Conservation (phyloP, 2,329 filamentous ascomycete genomes). For the Orbilia ellipsospora region DNA sequence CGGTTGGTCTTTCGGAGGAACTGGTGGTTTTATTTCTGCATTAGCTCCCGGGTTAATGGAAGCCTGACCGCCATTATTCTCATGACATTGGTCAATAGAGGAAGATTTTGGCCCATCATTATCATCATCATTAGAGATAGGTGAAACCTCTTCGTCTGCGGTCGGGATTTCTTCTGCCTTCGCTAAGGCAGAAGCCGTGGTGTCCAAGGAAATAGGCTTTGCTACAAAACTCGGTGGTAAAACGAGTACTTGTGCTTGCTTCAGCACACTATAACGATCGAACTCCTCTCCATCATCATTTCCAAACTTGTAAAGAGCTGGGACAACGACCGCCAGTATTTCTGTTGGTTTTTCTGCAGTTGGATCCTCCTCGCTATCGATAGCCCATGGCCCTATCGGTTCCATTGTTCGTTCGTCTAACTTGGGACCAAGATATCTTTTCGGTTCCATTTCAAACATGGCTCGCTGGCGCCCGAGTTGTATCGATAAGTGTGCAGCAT, state of each 20-base stretch:
- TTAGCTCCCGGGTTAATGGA: background rate
- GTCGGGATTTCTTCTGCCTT: conserved; percentile 6
- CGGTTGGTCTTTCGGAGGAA: conserved; percentile 5
- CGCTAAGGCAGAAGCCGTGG: background rate
- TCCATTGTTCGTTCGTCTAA: conserved; percentile 36
- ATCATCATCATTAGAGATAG: background rate
- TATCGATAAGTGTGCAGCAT: conserved; percentile 35
- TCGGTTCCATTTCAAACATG: conserved; percentile 52
- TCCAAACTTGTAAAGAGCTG: conserved; percentile 51
- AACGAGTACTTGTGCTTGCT: conserved; percentile 29
- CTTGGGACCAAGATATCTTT: conserved; percentile 34
- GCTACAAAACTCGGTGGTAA: conserved; percentile 20
- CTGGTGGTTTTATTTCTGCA: background rate
- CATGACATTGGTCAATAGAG: background rate
- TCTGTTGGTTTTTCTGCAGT: conserved; percentile 7
- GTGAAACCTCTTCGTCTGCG: background rate
- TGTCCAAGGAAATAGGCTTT: conserved; percentile 6
- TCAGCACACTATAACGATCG: conserved; percentile 37
- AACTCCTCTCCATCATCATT: conserved; percentile 54
- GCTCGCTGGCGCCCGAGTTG: conserved; percentile 46
- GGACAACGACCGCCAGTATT: conserved; percentile 41
- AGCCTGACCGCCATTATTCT: background rate
- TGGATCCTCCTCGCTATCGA: conserved; percentile 36
- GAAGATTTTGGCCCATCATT: background rate
- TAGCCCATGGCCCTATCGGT: conserved; percentile 31